Conservation (phyloP, 23 red algal species). For the Agarophyton chilense region DNA sequence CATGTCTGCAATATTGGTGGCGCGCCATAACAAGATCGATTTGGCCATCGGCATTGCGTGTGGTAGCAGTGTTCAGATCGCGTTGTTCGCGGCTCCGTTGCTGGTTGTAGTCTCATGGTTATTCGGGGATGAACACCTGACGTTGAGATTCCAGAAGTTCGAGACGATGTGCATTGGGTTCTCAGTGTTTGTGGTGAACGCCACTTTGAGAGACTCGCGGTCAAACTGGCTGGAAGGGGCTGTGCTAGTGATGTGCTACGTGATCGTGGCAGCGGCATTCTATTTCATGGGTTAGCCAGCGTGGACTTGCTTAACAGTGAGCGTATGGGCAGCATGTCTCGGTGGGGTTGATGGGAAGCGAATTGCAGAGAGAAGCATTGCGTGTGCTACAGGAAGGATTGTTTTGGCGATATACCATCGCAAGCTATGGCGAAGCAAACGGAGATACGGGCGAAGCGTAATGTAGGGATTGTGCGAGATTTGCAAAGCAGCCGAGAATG, state of each 20-base stretch:
- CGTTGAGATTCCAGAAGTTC: constrained; percentile 86
- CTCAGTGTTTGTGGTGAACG: constrained; percentile 84
- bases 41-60: constrained; percentile 89
- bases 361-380: too few relatives aligned
- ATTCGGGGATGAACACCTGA: constrained; percentile 61
- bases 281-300: constrained; percentile 74
- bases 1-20: constrained; percentile 87
- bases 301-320: too few relatives aligned
- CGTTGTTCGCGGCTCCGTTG: constrained; percentile 88
- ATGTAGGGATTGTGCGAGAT: too few relatives aligned
- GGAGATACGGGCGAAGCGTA: too few relatives aligned
- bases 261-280: constrained; percentile 79
- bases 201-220: constrained; percentile 82
- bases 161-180: constrained; percentile 74
- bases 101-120: constrained; percentile 93
- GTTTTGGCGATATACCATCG: too few relatives aligned
- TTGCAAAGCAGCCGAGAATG: too few relatives aligned
- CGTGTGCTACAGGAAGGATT: too few relatives aligned
- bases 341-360: too few relatives aligned
- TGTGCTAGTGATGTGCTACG: constrained; percentile 80
- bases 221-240: constrained; percentile 97
- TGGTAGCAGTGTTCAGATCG: constrained; percentile 96
- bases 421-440: too few relatives aligned
- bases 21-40: constrained; percentile 94
- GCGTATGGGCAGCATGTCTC: too few relatives aligned